Evolutionary conservation across 2,329 filamentous ascomycete species (phyloP).

Genomic region (Venturia carpophila): DNA sequence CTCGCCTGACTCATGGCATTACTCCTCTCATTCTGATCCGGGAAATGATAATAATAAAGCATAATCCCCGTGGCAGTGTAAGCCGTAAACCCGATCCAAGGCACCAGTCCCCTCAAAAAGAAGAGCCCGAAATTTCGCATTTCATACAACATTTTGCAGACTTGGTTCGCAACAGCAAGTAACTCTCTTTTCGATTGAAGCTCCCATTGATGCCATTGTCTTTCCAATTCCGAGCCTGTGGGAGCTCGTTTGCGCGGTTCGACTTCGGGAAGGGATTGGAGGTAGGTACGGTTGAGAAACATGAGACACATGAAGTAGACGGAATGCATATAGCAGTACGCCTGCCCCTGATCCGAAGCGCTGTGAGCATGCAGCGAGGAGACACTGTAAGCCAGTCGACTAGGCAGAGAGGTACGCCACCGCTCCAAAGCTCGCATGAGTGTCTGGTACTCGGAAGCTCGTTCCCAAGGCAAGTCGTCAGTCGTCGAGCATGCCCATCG

Average conservation of each 20-base stretch:
- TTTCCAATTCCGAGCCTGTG: neutral
- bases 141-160: constrained; percentile 35
- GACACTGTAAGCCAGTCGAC: constrained; percentile 32
- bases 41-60: constrained; percentile 34
- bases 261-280: constrained; percentile 28
- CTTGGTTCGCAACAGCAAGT: constrained; percentile 31
- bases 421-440: constrained; percentile 30
- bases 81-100: constrained; percentile 37
- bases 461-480: constrained; percentile 31
- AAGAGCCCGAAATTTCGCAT: constrained; percentile 35
- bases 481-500: constrained; percentile 35
- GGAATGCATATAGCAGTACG: constrained; percentile 36
- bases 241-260: constrained; percentile 24
- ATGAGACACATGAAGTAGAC: constrained; percentile 37
- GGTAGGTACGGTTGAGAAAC: constrained; percentile 35
- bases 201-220: constrained; percentile 31
- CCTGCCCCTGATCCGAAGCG: constrained; percentile 35
- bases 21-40: constrained; percentile 29
- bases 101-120: constrained; percentile 34
- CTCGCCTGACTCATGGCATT: constrained; percentile 28
- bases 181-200: constrained; percentile 30
- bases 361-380: constrained; percentile 35
- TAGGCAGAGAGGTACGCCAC: constrained; percentile 31
- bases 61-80: constrained; percentile 36
- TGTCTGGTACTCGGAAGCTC: constrained; percentile 30